Evolutionary conservation across 2,329 filamentous ascomycete species (phyloP).

Genomic region (Onygenales sp.): DNA sequence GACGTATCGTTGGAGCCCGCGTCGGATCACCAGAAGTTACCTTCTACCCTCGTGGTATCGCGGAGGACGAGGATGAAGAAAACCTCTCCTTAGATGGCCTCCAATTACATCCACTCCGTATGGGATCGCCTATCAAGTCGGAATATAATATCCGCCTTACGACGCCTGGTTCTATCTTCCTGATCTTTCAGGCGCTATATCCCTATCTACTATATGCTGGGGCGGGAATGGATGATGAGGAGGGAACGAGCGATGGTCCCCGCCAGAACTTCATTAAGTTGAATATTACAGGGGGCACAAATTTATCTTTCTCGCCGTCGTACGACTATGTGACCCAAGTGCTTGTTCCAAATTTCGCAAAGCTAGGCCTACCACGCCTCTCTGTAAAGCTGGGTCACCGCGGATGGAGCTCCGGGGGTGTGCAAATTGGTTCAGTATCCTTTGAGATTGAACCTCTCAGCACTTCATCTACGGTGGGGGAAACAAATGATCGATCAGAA

Average conservation of each 20-base stretch:
- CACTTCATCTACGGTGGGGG: not conserved
- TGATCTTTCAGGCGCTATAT: constrained; percentile 51
- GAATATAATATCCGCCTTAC: constrained; percentile 35
- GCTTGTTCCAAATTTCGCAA: constrained; percentile 43
- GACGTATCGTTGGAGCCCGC: constrained; percentile 25
- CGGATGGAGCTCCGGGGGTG: constrained; percentile 44
- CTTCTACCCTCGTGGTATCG: constrained; percentile 20
- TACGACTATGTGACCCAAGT: constrained; percentile 49
- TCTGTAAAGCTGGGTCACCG: constrained; percentile 34
- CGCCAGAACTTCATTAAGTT: constrained; percentile 23
- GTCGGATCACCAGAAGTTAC: constrained; percentile 27
- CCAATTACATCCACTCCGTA: not conserved
- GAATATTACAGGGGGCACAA: constrained; percentile 48
- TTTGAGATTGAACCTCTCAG: constrained; percentile 39
- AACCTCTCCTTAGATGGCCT: not conserved
- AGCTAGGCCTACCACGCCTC: constrained; percentile 42
- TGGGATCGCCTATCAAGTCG: constrained; percentile 13
- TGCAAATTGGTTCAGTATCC: constrained; percentile 39
- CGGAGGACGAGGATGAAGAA: not conserved
- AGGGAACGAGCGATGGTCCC: constrained; percentile 2
- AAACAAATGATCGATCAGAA: not conserved
- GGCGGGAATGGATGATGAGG: constrained; percentile 6
- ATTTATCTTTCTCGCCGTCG: constrained; percentile 46
- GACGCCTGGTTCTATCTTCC: constrained; percentile 44
- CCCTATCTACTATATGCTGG: constrained; percentile 46